These are phyloP conservation scores for Globisporangium mamillatum DNA, from an alignment of 352 stramenopile species.

Conservation along the genomic window DNA sequence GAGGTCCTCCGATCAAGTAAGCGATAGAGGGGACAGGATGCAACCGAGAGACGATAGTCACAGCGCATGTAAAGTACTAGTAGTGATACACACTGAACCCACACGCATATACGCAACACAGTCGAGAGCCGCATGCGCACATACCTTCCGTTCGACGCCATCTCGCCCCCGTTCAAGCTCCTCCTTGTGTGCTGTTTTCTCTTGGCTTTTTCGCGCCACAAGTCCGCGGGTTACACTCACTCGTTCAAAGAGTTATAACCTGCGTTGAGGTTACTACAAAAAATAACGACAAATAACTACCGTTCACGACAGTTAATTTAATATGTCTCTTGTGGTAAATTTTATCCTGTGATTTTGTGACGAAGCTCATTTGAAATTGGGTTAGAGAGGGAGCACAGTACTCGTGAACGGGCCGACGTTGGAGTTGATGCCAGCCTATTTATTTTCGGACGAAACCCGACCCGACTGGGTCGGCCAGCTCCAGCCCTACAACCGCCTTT, in stretches of 20 bases:
- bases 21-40: background rate
- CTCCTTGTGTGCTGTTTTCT: background rate
- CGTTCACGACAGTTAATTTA: too few relatives aligned
- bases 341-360: too few relatives aligned
- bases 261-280: too few relatives aligned
- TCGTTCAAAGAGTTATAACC: background rate
- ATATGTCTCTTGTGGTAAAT: too few relatives aligned
- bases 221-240: slow-evolving; percentile 8
- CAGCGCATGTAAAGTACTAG: background rate
- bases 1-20: background rate
- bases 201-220: slow-evolving; percentile 17
- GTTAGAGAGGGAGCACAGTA: too few relatives aligned
- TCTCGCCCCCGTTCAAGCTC: background rate
- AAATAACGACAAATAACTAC: too few relatives aligned
- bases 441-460: too few relatives aligned
- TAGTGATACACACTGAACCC: background rate
- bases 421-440: too few relatives aligned
- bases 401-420: too few relatives aligned
- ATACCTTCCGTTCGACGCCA: slow-evolving; percentile 13
- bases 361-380: too few relatives aligned
- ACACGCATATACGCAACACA: background rate
- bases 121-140: background rate
- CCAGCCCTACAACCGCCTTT: background rate
- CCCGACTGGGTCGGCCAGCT: too few relatives aligned
- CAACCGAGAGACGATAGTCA: background rate